Percentiles rank a stretch among this genome's conserved stretches.
Evolutionary conservation across 164 flowering plant species (phyloP).

Genomic region (Saururus chinensis): DNA sequence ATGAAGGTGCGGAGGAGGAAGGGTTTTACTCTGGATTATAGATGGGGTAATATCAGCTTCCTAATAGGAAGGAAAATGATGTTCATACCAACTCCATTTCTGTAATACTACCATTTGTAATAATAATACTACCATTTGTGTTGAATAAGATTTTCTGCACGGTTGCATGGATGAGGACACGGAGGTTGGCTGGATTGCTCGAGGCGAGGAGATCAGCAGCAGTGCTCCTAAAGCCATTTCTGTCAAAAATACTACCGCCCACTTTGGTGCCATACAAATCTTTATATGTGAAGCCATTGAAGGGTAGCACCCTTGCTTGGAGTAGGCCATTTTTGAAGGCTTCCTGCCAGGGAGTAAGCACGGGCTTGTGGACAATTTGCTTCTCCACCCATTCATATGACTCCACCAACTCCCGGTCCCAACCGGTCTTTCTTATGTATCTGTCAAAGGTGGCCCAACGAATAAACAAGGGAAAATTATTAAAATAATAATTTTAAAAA

Average conservation of each 20-base stretch:
- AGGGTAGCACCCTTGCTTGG: slow-evolving; percentile 65
- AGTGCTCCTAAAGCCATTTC: slow-evolving; percentile 59
- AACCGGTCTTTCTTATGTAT: slow-evolving; percentile 39
- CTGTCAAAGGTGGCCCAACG: slow-evolving; percentile 37
- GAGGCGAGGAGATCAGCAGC: slow-evolving; percentile 71
- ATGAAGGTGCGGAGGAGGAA: no score
- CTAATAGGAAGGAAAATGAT: no score
- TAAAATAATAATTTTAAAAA: no score
- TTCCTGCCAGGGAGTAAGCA: slow-evolving; percentile 55
- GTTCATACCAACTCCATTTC: no score
- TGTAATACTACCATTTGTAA: no score
- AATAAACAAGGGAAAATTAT: no score
- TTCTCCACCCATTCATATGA: slow-evolving; percentile 83
- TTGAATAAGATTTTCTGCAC: slow-evolving; percentile 64
- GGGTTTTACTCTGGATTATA: no score
- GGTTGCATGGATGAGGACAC: slow-evolving; percentile 57
- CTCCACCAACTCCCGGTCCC: slow-evolving; percentile 65
- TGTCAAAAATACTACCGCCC: slow-evolving; percentile 83
- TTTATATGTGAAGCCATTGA: slow-evolving; percentile 78
- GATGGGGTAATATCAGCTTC: no score
- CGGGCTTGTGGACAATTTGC: slow-evolving; percentile 52
- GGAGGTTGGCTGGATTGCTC: slow-evolving; percentile 39
- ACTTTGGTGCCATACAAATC: slow-evolving; percentile 80
- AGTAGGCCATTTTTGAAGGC: slow-evolving; percentile 62
- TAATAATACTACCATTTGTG: slow-evolving; percentile 32